These are phyloP conservation scores for Euphrasia arctica DNA, from an alignment of 305 asterid genomes.

Conservation along the genomic window DNA sequence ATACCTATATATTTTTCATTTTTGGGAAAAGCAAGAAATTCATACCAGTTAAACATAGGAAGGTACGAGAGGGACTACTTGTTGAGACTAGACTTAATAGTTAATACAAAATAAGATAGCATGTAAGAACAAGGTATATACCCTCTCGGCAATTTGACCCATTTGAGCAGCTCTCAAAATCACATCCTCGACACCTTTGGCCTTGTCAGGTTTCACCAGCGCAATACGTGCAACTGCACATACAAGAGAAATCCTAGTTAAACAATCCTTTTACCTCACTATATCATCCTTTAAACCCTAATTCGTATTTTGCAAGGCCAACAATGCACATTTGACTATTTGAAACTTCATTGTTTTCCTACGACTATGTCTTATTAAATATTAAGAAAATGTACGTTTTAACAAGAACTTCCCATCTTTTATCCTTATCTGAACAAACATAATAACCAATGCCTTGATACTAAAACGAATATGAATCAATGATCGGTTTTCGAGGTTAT, in stretches of 20 bases:
- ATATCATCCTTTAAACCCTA: neutral
- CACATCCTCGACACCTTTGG: slow-evolving; percentile 97
- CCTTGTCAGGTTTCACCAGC: slow-evolving; percentile 93
- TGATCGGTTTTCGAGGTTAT: neutral
- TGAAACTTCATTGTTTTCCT: neutral
- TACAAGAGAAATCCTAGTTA: neutral
- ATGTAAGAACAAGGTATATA: slow-evolving; percentile 20
- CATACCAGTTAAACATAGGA: neutral
- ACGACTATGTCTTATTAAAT: neutral
- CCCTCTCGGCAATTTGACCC: slow-evolving; percentile 92
- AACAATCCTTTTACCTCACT: neutral
- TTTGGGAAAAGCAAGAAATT: neutral
- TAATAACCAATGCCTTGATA: neutral
- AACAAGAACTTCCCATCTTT: no score
- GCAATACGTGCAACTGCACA: slow-evolving; percentile 90
- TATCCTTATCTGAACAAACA: no score
- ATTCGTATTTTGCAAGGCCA: neutral
- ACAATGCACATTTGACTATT: no score
- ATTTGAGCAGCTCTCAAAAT: slow-evolving; percentile 77
- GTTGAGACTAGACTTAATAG: no score
- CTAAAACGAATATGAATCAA: no score
- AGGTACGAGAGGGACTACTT: neutral
- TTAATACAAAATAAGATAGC: neutral
- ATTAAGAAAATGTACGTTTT: neutral
- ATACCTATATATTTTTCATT: slow-evolving; percentile 44